Evolutionary conservation across 2,329 filamentous ascomycete genomes (phyloP), one percentile per base, ranked within the genome.

Genomic region (Diaporthe ilicicola): DNA sequence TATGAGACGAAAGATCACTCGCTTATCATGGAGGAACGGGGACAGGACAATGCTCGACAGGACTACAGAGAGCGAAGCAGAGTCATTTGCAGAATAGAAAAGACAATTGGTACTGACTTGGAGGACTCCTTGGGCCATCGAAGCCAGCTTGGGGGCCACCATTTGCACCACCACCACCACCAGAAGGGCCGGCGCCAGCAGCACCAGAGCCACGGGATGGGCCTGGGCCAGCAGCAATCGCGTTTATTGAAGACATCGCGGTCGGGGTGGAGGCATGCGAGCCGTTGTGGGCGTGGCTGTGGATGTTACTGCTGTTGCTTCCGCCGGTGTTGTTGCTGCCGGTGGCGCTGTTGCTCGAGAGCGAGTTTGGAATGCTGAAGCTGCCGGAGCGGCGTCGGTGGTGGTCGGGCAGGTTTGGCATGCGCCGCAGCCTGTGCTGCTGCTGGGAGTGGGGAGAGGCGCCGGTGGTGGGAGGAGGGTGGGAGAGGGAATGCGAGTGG

Each of bases 71-170:
- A 27, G 6, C 15, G 29, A 27, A 24, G 27, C 24, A 42, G 24
- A 44, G 7, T n/a, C 19, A 46, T 22, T 24, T 8, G 54, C 12
- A 9, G 50, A 7, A 9, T 19, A 19, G 48, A 27, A 66, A 37
- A 32, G 64, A 69, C n/a, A 73, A 53, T 42, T 44, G 19, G 74
- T 56, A 87, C 86, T 79, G 84, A 89, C 88, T 90, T 34, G 89
- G 89, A 74, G 89, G 89, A 80, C 89, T 91, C 76, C 89, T 82
- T 56, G 89, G 88, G 73, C 88, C 88, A 70, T 90, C 88, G 77
- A 90, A 89, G 75, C 87, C 77, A 37, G 55, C 46, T 39, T 53
- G 55, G 32, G 65, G 32, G 22, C 59, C 64, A 15, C 34, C 37
- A 15, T 19, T 27, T 19, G 34, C 48, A 34, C 19, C 44, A 27